These are phyloP conservation scores for Phytophthora hibernalis DNA, from an alignment of 352 stramenopile genomes.

Conservation along the genomic window DNA sequence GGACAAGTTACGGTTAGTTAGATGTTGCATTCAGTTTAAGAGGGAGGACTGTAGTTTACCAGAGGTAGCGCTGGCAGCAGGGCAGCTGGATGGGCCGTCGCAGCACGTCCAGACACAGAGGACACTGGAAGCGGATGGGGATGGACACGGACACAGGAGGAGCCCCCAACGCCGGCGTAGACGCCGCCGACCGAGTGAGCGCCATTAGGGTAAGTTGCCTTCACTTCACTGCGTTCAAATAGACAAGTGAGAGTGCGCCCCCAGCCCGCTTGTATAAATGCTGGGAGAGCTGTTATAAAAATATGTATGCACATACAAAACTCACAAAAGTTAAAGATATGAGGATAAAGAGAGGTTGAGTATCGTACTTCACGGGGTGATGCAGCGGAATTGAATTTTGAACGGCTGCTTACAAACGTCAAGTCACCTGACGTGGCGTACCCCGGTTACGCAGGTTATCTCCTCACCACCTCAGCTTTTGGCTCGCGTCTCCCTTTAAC, in stretches of 20 bases:
- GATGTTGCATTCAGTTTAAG: neutral
- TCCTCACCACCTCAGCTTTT: conserved; percentile 14
- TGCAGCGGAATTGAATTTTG: conserved; percentile 20
- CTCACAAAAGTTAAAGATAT: neutral
- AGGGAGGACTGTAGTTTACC: conserved; percentile 18
- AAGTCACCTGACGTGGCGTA: conserved; percentile 1
- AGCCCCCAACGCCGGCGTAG: conserved; percentile 7
- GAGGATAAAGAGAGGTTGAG: neutral
- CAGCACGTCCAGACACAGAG: conserved; percentile 81
- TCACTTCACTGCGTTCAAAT: conserved; percentile 2
- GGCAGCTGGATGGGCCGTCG: conserved; percentile 69
- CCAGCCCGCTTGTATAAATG: conserved; percentile 1
- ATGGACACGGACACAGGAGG: conserved; percentile 41
- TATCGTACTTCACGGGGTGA: conserved; percentile 3
- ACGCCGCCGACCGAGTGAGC: conserved; percentile 38
- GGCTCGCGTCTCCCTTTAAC: conserved; percentile 15
- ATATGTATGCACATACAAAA: neutral
- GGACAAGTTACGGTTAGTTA: neutral
- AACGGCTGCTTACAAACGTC: conserved; percentile 13
- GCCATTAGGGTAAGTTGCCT: conserved; percentile 33
- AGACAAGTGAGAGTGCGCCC: conserved; percentile 5
- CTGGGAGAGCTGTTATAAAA: neutral
- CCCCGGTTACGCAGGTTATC: neutral
- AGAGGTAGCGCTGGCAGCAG: conserved; percentile 77
- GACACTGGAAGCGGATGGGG: conserved; percentile 75